Conservation (phyloP, 2,329 filamentous ascomycete species). For the Scopulariopsis brevicaulis region DNA sequence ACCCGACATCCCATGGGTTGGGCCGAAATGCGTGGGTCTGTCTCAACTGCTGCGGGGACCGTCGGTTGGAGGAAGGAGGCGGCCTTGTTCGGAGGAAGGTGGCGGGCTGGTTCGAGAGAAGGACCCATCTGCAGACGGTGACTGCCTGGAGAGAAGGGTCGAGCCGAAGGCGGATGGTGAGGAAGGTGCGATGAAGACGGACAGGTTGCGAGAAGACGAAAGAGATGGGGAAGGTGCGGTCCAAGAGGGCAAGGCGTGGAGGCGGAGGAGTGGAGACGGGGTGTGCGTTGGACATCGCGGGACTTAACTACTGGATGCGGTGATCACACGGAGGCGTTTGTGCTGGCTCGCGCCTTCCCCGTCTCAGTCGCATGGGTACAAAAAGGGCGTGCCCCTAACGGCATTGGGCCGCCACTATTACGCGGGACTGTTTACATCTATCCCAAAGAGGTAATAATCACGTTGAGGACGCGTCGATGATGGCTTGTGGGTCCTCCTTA, state of each 20-base stretch:
- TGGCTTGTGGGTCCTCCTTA: background rate
- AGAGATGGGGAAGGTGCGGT: background rate
- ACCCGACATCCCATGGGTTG: background rate
- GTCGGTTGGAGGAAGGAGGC: background rate
- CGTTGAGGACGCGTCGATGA: constrained; percentile 1
- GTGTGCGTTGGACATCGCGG: background rate
- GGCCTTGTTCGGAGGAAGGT: background rate
- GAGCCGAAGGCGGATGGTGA: background rate
- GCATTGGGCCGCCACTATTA: background rate
- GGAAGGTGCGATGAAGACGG: background rate
- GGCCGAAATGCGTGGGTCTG: background rate
- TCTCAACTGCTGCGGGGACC: background rate
- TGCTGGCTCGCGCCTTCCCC: background rate
- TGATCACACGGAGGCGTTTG: background rate
- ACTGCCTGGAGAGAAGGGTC: background rate
- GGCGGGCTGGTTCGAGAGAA: background rate
- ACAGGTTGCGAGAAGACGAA: background rate
- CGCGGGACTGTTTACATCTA: constrained; percentile 3
- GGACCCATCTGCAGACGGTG: background rate
- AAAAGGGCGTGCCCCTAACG: background rate
- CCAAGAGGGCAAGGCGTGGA: background rate
- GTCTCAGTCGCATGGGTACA: background rate
- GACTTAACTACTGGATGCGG: background rate
- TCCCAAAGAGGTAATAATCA: constrained; percentile 1
- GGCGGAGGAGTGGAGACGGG: background rate